Evolutionary conservation across 2,329 filamentous ascomycete genomes (phyloP), one percentile per base, ranked within the genome.

Genomic region (Alternaria sp.): DNA sequence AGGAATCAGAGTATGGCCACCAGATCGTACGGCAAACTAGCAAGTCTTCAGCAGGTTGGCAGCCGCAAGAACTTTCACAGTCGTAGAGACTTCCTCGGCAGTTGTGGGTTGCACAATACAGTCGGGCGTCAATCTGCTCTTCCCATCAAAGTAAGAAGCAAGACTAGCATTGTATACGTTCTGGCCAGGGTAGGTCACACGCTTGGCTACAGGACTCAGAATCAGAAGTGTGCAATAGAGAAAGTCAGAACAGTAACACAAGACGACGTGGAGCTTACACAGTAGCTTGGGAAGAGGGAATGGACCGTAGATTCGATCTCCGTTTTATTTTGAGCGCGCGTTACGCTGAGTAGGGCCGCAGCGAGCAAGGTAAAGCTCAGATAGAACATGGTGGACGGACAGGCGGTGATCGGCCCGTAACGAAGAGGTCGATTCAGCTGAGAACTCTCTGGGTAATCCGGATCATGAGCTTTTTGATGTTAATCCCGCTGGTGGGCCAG

Each of bases 1-100:
- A 6, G 62, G 56, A 56, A 58, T 62, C 1, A 42, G 28, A 0
- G 54, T 60, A 40, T 73, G 70, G 28, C 73, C 72, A 26, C 73
- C 73, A 24, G 65, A 65, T 13, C 69, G 68, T 7, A 75, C 56
- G 21, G 44, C 44, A 26, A 48, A 48, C 5, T 48, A 21, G 21
- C 31, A 48, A 34, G 5, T 37, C 37, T 29, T 26, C 41, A n/a
- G 29, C 8, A 23, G 9, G 14, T 2, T 42, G 8, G 49, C 48
- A 2, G 50, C 21, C 5, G 17, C 48, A 31, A 70, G 56, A 28
- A 51, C 21, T 34, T 64, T 66, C 8, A 71, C 45, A 13, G 41
- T 51, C 2, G 31, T 44, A 3, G 67, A 58, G 2, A 70, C 66
- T 29, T 68, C 61, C 26, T 60, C 40, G 4, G 63, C 51, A 21